Percentiles rank a stretch among this genome's conserved stretches.
These are phyloP conservation scores for Brettanomyces nanus DNA, from an alignment of 805 yeast species.

Conservation along the genomic window DNA sequence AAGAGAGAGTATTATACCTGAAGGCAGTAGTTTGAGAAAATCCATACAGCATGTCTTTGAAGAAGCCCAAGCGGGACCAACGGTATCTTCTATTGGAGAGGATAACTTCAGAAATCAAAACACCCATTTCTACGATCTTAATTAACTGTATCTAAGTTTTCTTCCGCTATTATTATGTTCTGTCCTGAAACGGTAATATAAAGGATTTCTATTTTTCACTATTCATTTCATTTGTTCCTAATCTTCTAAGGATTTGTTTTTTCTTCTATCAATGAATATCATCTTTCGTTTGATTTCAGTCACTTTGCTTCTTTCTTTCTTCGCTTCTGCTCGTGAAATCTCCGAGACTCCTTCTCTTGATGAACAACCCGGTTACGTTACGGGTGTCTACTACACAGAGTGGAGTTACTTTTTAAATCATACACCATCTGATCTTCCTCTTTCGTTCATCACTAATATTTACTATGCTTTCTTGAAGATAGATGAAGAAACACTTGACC, in stretches of 20 bases:
- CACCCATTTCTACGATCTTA: slow-evolving; percentile 21
- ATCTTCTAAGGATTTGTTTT: background rate
- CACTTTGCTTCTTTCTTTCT: background rate
- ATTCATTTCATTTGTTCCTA: background rate
- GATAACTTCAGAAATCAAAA: slow-evolving; percentile 23
- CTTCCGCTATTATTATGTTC: background rate
- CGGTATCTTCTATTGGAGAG: slow-evolving; percentile 19
- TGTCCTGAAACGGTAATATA: too few relatives aligned
- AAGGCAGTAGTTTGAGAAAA: background rate
- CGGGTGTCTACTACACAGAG: slow-evolving; percentile 39
- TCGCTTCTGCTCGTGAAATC: background rate
- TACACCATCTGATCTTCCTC: slow-evolving; percentile 55
- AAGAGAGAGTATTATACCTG: slow-evolving; percentile 1
- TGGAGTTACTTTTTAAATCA: slow-evolving; percentile 67
- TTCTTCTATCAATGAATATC: background rate
- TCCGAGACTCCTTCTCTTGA: background rate
- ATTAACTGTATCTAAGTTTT: slow-evolving; percentile 5
- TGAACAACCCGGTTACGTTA: slow-evolving; percentile 2
- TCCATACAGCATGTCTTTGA: background rate
- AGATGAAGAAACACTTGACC: slow-evolving; percentile 42
- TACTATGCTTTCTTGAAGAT: slow-evolving; percentile 72
- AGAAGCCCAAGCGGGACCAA: slow-evolving; percentile 13
- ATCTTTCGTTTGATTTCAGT: too few relatives aligned
- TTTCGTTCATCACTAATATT: slow-evolving; percentile 50
- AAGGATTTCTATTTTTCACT: background rate